phyloP scores from a whole-genome alignment of 352 stramenopile species.

The Globisporangium nodosum region DNA sequence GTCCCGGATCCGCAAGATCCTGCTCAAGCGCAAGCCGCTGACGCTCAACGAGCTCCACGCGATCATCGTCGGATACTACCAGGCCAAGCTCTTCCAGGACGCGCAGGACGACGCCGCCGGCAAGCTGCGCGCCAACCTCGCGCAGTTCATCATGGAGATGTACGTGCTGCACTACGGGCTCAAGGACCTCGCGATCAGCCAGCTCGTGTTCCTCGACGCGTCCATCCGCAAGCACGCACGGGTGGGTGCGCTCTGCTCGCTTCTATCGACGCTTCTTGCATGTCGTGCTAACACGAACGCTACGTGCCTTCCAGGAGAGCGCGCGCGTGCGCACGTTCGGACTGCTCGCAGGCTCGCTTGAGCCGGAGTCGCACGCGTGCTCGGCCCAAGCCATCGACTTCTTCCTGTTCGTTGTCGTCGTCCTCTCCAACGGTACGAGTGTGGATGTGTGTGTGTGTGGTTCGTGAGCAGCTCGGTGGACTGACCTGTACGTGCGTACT shows the following conservation, averaged over 20 bases:
- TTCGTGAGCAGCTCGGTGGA: background rate
- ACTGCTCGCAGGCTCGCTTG: conserved; percentile 59
- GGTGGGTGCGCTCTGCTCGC: conserved; percentile 16
- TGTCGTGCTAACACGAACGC: too few species aligned
- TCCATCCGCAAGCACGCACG: conserved; percentile 59
- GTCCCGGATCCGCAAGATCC: conserved; percentile 69
- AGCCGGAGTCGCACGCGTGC: conserved; percentile 71
- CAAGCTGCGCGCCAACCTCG: conserved; percentile 47
- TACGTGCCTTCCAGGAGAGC: conserved; percentile 33
- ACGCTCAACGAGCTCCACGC: conserved; percentile 64
- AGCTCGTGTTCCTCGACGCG: conserved; percentile 73
- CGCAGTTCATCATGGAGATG: conserved; percentile 83
- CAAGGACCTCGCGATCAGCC: conserved; percentile 73
- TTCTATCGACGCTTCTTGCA: too few species aligned
- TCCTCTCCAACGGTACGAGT: conserved; percentile 68
- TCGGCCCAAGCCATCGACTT: conserved; percentile 73
- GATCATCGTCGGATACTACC: conserved; percentile 75
- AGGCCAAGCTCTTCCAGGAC: conserved; percentile 80
- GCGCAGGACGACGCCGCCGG: conserved; percentile 58
- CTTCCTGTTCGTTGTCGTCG: conserved; percentile 68
- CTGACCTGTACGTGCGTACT: background rate
- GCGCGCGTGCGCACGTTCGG: conserved; percentile 63
- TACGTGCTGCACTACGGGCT: conserved; percentile 78
- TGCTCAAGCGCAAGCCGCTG: conserved; percentile 66
- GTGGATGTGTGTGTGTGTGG: conserved; percentile 8